Percentiles rank a stretch among this genome's conserved stretches.
These are phyloP conservation scores for Fusarium nisikadoi DNA, from an alignment of 2,329 filamentous ascomycete species.

Conservation along the genomic window DNA sequence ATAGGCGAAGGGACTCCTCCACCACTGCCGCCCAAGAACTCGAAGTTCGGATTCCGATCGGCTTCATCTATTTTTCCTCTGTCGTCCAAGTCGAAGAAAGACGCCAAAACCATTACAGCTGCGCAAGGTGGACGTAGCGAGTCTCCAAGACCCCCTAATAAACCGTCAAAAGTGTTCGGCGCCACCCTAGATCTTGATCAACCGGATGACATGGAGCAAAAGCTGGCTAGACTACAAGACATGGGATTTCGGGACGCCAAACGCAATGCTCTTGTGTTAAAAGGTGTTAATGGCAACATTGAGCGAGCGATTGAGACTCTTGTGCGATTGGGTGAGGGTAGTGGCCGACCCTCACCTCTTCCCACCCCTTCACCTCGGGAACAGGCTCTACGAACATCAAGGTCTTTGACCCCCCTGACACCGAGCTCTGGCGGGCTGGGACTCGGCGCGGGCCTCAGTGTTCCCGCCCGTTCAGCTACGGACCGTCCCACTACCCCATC, in stretches of 20 bases:
- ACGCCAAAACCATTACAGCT: constrained; percentile 50
- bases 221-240: constrained; percentile 80
- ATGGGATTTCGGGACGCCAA: constrained; percentile 93
- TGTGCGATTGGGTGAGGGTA: constrained; percentile 81
- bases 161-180: constrained; percentile 76
- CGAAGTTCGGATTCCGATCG: constrained; percentile 68
- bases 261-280: constrained; percentile 82
- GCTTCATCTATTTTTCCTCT: constrained; percentile 75
- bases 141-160: constrained; percentile 63
- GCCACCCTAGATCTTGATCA: constrained; percentile 68
- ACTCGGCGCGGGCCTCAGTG: constrained; percentile 49
- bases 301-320: constrained; percentile 88
- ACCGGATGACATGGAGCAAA: constrained; percentile 74
- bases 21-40: constrained; percentile 70
- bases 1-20: constrained; percentile 69
- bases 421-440: constrained; percentile 46
- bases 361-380: constrained; percentile 57
- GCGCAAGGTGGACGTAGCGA: constrained; percentile 45
- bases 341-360: constrained; percentile 52
- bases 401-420: constrained; percentile 66
- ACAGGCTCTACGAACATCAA: constrained; percentile 59
- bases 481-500: constrained; percentile 54
- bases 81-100: constrained; percentile 70
- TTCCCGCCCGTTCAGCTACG: constrained; percentile 44
- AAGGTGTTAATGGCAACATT: constrained; percentile 84